Percentiles rank a stretch among this genome's conserved stretches.
Evolutionary conservation across 2,329 filamentous ascomycete species (phyloP).

Genomic region (Byssoonygena ceratinophila): DNA sequence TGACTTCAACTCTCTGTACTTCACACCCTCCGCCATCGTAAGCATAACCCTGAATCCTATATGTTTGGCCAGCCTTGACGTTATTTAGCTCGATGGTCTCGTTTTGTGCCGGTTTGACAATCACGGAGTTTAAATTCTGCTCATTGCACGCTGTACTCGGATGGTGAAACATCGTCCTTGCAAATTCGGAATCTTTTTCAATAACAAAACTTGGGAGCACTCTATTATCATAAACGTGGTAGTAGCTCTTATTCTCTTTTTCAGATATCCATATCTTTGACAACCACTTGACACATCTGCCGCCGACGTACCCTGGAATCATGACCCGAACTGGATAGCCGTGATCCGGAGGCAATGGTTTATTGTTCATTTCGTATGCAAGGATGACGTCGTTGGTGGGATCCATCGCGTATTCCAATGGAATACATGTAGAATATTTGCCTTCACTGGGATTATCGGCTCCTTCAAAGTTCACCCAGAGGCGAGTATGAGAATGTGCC

Average conservation of each 20-base stretch:
- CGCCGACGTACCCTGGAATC: slow-evolving; percentile 36
- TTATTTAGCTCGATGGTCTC: slow-evolving; percentile 35
- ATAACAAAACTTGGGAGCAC: slow-evolving; percentile 41
- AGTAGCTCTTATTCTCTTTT: slow-evolving; percentile 34
- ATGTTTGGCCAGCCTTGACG: slow-evolving; percentile 31
- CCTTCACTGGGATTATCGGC: slow-evolving; percentile 40
- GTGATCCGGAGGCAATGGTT: slow-evolving; percentile 34
- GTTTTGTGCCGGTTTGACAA: slow-evolving; percentile 39
- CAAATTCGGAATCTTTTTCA: slow-evolving; percentile 41
- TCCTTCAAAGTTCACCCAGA: slow-evolving; percentile 44
- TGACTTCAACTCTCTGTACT: slow-evolving; percentile 42
- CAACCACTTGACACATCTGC: slow-evolving; percentile 36
- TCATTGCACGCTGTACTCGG: slow-evolving; percentile 41
- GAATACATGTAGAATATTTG: slow-evolving; percentile 41
- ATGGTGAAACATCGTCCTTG: slow-evolving; percentile 39
- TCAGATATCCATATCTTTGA: slow-evolving; percentile 33
- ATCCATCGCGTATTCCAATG: slow-evolving; percentile 42
- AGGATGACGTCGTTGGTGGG: slow-evolving; percentile 41
- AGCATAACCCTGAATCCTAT: slow-evolving; percentile 40
- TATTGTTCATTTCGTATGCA: slow-evolving; percentile 35
- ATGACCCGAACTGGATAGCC: slow-evolving; percentile 36
- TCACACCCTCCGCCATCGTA: slow-evolving; percentile 44
- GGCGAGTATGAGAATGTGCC: slow-evolving; percentile 18
- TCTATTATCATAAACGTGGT: slow-evolving; percentile 44
- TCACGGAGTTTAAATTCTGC: slow-evolving; percentile 42